Evolutionary conservation across 2,329 filamentous ascomycete genomes (phyloP).

Genomic region (Fusarium palustre): DNA sequence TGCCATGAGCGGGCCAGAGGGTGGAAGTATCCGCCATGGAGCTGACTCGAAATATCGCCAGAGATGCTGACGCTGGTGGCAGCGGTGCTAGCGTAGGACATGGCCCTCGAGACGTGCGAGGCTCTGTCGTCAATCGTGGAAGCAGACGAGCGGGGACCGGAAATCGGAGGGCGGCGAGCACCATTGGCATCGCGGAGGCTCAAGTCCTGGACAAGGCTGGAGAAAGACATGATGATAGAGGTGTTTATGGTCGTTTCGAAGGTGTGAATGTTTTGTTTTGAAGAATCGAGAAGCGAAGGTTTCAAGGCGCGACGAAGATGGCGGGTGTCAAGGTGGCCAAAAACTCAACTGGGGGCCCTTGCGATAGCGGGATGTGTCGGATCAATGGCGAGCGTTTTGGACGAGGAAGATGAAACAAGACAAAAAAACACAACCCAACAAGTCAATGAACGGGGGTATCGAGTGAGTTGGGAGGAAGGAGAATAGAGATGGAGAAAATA

Average conservation of each 20-base stretch:
- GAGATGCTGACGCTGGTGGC: constrained; percentile 77
- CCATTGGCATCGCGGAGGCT: constrained; percentile 67
- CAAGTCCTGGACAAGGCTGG: constrained; percentile 74
- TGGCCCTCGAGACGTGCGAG: constrained; percentile 71
- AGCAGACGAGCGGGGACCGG: constrained; percentile 58
- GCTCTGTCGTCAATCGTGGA: constrained; percentile 70
- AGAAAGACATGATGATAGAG: constrained; percentile 69
- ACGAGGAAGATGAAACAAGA: constrained; percentile 8
- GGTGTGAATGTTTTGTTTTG: constrained; percentile 10
- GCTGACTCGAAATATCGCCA: constrained; percentile 83
- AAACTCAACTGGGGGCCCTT: constrained; percentile 34
- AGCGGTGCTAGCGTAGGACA: constrained; percentile 74
- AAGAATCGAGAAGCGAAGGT: constrained; percentile 11
- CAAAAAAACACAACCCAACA: constrained; percentile 16
- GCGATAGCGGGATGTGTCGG: constrained; percentile 40
- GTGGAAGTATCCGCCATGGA: constrained; percentile 86
- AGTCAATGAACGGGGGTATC: constrained; percentile 11
- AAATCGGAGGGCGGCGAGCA: constrained; percentile 58
- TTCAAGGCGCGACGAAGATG: constrained; percentile 8
- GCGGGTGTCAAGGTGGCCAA: constrained; percentile 40
- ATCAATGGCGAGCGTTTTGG: constrained; percentile 13
- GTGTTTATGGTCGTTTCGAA: constrained; percentile 20
- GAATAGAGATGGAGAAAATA: background rate
- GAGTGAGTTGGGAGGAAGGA: background rate
- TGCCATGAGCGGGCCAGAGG: constrained; percentile 85